These are phyloP conservation scores for Zoysia matrella DNA, from an alignment of 202 grass and related monocot genomes.

Conservation along the genomic window DNA sequence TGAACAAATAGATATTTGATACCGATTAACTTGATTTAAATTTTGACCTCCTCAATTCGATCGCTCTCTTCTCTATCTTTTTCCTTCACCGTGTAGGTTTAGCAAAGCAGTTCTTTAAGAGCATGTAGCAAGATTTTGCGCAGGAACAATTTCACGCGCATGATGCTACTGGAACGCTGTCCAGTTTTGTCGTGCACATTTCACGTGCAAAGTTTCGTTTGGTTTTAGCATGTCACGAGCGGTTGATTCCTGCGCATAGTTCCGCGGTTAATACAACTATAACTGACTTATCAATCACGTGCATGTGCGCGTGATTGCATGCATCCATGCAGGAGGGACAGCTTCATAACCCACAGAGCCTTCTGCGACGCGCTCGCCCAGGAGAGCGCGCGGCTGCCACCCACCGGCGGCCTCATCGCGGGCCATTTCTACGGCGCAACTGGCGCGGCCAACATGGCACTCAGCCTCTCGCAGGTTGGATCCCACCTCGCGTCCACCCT, in stretches of 20 bases:
- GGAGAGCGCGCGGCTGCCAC: conserved; percentile 75
- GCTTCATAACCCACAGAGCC: conserved; percentile 94
- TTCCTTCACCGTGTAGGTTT: background rate
- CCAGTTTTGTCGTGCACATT: conserved; percentile 23
- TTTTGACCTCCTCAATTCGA: background rate
- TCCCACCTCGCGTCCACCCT: conserved; percentile 57
- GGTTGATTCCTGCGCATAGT: background rate
- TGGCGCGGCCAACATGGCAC: conserved; percentile 60
- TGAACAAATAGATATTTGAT: too few relatives aligned
- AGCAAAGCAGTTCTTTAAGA: background rate
- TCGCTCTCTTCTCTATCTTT: background rate
- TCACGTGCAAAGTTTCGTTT: conserved; percentile 34
- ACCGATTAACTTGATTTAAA: too few relatives aligned
- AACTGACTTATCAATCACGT: conserved; percentile 18
- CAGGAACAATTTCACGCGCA: conserved; percentile 33
- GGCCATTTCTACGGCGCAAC: conserved; percentile 68
- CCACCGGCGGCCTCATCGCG: conserved; percentile 38
- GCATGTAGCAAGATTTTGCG: conserved; percentile 1
- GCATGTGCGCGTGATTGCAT: conserved; percentile 30
- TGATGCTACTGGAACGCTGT: conserved; percentile 12
- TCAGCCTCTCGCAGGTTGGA: conserved; percentile 74
- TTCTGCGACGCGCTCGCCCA: conserved; percentile 94
- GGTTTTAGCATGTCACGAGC: background rate
- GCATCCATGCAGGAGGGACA: conserved; percentile 81
- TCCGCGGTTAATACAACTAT: conserved; percentile 9